Evolutionary conservation across 192 early-diverging fungal species (phyloP), one percentile per base, ranked within the genome.

Genomic region (Linnemannia elongata): DNA sequence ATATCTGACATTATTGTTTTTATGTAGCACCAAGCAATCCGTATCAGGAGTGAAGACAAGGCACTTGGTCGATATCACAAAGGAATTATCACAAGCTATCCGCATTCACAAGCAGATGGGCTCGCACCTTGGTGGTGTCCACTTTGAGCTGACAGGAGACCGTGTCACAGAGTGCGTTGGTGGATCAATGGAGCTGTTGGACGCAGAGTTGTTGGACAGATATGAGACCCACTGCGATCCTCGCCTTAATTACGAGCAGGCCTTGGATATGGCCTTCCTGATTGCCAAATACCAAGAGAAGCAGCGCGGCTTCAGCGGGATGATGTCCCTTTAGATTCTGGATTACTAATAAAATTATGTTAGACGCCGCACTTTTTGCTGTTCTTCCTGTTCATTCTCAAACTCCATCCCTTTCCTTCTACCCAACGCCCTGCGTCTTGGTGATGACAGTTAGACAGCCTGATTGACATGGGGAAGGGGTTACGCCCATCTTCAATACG

Each of bases 181-280:
- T 74, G 98, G 98, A n/a, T 98, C 97, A n/a, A 98, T 97, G 96
- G 94, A 99, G 78, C 90, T 99, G 44, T 89, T 88, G 63, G 95
- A 96, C 74, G 83, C 88, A 42, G 97, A 99, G 79, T 89, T 99
- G 20, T 87, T 93, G 54, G 94, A 88, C 66, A 98, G 98, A 85
- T 99, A 99, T 88, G 96, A 97, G 90, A 99, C 96, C 41, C 96
- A 96, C 89, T 99, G 98, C 90, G 97, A 99, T 73, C 98, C 98
- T 41, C 94, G 98, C 52, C 89, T 99, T 45, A 99, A 99, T 90
- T 98, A 99, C 92, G 96, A 98, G 89, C 98, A 99, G 84, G 96
- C 96, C 42, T 89, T 99, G 66, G 98, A 99, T 89, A 94, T 99
- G 88, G 97, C 98, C 8, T 99, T 99, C 89, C 92, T 96, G 90